Evolutionary conservation across 768 basidiomycete species (phyloP).

Genomic region (Tubosaeta sp.): DNA sequence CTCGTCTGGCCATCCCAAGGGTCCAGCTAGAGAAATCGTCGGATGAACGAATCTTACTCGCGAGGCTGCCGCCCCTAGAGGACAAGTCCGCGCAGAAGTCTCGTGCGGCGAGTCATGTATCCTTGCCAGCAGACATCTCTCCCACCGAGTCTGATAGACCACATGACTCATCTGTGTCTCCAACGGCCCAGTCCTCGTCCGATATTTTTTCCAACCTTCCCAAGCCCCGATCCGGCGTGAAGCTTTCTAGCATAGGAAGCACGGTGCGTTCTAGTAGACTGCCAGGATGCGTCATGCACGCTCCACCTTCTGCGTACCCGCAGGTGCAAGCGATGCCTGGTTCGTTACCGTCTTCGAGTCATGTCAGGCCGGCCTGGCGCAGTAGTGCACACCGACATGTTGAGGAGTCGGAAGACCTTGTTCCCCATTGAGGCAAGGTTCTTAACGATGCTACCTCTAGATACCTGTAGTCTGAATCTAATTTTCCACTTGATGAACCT

Average conservation of each 20-base stretch:
- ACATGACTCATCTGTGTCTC: neutral
- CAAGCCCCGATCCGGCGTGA: neutral
- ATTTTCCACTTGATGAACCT: neutral
- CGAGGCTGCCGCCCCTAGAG: neutral
- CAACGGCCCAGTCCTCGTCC: neutral
- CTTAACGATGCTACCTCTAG: too few relatives aligned
- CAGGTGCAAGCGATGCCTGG: slow-evolving; percentile 23
- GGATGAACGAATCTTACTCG: neutral
- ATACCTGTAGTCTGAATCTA: neutral
- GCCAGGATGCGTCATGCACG: slow-evolving; percentile 14
- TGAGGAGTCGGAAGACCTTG: neutral
- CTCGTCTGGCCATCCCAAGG: neutral
- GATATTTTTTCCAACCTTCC: neutral
- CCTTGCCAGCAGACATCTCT: neutral
- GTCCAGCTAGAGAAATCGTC: neutral
- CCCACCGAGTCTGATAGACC: neutral
- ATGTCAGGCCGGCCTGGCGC: neutral
- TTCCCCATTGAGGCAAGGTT: neutral
- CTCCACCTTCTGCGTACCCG: slow-evolving; percentile 24
- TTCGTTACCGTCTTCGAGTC: slow-evolving; percentile 10
- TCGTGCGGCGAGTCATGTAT: neutral
- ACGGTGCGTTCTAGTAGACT: neutral
- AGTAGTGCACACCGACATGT: neutral
- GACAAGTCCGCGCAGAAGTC: neutral
- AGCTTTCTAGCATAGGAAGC: neutral